Evolutionary conservation across 495 filamentous ascomycete species (phyloP), one percentile per base, ranked within the genome.

Genomic region (Chaetomium cochliodes): DNA sequence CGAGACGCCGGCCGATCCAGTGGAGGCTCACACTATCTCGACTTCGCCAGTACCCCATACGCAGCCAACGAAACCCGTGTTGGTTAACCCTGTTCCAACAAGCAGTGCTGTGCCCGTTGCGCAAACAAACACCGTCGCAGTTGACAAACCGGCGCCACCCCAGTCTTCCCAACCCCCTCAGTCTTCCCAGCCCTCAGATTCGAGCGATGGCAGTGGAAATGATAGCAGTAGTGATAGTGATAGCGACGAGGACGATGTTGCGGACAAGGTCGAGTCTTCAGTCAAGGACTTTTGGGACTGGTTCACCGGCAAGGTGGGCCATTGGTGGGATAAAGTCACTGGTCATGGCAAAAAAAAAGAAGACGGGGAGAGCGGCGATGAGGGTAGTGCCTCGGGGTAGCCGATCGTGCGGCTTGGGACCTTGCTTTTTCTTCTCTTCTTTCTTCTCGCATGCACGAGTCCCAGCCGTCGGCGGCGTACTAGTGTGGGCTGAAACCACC

Each of bases 221-320:
- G 67, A 63, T 6, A 49, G 54, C 13, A 57, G 60, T 6, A 58
- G 67, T 15, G 61, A 60, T n/a, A 42, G 57, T 5, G 66, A 59
- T 9, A 46, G 55, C 11, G 60, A 61, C 9, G 60, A 60, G 2
- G 65, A 68, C 33, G 64, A 63, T 0, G 63, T 69, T 37, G 65
- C 66, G 23, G 4, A 47, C 26, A 66, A 73, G 47, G 58, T 74
- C 33, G 61, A 63, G 23, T 65, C 67, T 0, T 65, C 70, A 5
- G 58, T 71, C 42, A 69, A 74, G 51, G 60, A 69, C 0, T 82
- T 80, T 56, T 81, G 78, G 81, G 72, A 81, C 30, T 85, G 82
- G 83, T 71, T 83, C 30, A 78, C 74, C 18, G 78, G 76, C 15
- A 78, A 82, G 67, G 67, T 84, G 2, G 69, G 76, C 49, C 69